These are phyloP conservation scores for Berberis vulgaris DNA, from an alignment of 164 flowering plant species.

Conservation along the genomic window DNA sequence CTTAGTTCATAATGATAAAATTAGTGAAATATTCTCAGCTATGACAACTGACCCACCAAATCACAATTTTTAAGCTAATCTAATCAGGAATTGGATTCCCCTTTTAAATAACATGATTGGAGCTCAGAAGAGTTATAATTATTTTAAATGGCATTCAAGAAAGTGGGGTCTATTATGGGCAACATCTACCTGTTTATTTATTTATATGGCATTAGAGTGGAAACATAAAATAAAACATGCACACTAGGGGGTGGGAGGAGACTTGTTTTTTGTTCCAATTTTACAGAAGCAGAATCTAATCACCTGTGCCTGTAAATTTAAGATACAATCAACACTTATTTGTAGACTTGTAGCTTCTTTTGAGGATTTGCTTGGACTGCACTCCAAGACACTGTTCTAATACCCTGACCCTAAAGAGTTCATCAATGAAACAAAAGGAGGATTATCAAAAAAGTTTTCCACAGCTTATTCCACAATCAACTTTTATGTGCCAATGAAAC, in stretches of 20 bases:
- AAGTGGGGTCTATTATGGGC: neutral
- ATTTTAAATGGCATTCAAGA: neutral
- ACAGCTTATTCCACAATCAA: too few relatives aligned
- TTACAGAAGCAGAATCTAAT: neutral
- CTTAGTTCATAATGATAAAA: too few relatives aligned
- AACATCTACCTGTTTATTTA: too few relatives aligned
- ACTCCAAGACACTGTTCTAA: constrained; percentile 8
- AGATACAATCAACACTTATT: too few relatives aligned
- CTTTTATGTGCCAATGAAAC: too few relatives aligned
- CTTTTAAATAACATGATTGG: neutral
- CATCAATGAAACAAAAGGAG: neutral
- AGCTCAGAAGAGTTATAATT: neutral
- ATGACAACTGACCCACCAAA: neutral
- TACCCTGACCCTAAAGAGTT: neutral
- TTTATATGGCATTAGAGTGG: too few relatives aligned
- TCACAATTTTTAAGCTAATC: neutral
- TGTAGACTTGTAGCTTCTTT: neutral
- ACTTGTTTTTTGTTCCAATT: neutral
- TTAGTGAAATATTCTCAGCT: too few relatives aligned
- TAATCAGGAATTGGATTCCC: neutral
- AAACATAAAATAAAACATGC: too few relatives aligned
- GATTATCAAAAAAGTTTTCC: neutral
- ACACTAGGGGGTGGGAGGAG: neutral
- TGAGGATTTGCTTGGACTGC: constrained; percentile 6
- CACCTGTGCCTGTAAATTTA: too few relatives aligned